These are phyloP conservation scores for Pulveroboletus sp. DNA, from an alignment of 768 basidiomycete genomes.

Conservation along the genomic window DNA sequence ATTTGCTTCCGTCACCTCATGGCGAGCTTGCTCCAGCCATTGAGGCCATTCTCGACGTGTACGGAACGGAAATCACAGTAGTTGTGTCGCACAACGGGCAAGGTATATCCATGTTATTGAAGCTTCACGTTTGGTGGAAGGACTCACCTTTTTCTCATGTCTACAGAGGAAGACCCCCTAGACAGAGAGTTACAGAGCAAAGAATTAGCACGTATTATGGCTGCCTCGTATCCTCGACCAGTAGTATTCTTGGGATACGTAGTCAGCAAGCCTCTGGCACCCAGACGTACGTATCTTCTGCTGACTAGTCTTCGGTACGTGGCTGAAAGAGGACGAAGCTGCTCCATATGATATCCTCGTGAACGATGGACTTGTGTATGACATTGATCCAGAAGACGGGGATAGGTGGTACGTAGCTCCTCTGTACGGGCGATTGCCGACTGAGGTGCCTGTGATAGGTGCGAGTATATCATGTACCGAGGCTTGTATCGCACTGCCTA, in stretches of 20 bases:
- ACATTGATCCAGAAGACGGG: constrained; percentile 68
- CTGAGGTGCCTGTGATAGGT: constrained; percentile 42
- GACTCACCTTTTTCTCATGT: neutral
- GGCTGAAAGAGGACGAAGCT: constrained; percentile 37
- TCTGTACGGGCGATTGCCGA: neutral
- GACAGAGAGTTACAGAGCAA: constrained; percentile 83
- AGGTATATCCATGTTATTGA: constrained; percentile 41
- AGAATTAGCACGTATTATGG: constrained; percentile 78
- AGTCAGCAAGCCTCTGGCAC: constrained; percentile 61
- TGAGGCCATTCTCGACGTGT: constrained; percentile 76
- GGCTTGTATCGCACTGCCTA: constrained; percentile 78
- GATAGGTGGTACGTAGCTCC: constrained; percentile 56
- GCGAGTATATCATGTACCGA: constrained; percentile 87
- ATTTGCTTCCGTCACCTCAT: constrained; percentile 79
- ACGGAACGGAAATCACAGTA: constrained; percentile 72
- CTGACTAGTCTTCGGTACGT: neutral
- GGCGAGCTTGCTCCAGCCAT: constrained; percentile 90
- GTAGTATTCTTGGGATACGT: constrained; percentile 81
- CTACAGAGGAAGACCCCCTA: constrained; percentile 77
- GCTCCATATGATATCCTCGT: constrained; percentile 73
- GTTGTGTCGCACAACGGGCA: constrained; percentile 92
- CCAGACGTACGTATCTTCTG: constrained; percentile 47
- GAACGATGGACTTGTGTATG: constrained; percentile 72
- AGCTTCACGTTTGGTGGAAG: neutral
- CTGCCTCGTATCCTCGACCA: constrained; percentile 60